A percentile compares a stretch with the other conserved stretches of the same genome.
Conservation (phyloP, 139 green algal genomes). For the Chara braunii region DNA sequence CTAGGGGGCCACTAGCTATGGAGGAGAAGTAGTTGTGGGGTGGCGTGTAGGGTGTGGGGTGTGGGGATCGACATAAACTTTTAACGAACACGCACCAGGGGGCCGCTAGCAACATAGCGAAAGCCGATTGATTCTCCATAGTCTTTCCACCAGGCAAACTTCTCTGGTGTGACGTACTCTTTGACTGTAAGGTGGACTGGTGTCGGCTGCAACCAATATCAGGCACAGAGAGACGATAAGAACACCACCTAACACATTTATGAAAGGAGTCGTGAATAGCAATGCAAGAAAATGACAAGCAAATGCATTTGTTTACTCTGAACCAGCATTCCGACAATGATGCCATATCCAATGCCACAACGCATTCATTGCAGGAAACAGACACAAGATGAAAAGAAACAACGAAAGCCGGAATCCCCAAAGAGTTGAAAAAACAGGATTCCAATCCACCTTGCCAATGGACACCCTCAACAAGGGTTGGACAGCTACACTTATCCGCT, state of each 20-base stretch:
- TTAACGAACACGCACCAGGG: conserved; percentile 83
- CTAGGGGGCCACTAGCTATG: too few species aligned
- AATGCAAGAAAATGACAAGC: neutral
- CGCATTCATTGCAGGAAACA: neutral
- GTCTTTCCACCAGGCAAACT: conserved; percentile 77
- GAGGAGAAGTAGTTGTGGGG: too few species aligned
- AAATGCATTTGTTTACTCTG: neutral
- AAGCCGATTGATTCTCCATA: conserved; percentile 82
- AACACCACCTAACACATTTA: neutral
- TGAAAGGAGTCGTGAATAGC: neutral
- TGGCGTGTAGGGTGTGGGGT: too few species aligned
- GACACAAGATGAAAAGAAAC: too few species aligned
- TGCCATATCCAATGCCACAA: neutral
- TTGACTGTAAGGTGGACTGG: conserved; percentile 93
- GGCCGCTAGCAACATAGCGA: conserved; percentile 85
- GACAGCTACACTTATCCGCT: too few species aligned
- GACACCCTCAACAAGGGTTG: too few species aligned
- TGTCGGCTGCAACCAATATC: conserved; percentile 85
- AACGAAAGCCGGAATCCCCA: too few species aligned
- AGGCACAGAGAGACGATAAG: neutral
- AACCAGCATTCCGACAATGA: neutral
- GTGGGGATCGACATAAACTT: too few species aligned
- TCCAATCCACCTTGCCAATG: too few species aligned
- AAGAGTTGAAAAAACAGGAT: too few species aligned
- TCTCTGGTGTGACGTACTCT: conserved; percentile 94